phyloP scores from a whole-genome alignment of 768 basidiomycete genomes.

The Naganishia randhawae region DNA sequence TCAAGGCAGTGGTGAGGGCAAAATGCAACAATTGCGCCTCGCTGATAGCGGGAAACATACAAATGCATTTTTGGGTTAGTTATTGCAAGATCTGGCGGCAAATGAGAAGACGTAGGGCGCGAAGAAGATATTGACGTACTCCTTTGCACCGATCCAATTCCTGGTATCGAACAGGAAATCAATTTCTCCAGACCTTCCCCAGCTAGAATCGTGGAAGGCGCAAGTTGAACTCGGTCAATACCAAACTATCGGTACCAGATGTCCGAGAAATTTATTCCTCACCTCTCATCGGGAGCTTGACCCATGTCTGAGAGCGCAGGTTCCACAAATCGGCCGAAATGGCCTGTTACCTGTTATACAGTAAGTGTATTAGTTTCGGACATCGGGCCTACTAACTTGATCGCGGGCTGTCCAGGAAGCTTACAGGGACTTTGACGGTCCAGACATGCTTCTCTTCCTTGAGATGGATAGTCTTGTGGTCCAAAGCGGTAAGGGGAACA shows the following conservation, averaged over 20 bases:
- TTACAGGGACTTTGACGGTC: constrained; percentile 16
- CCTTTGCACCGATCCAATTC: constrained; percentile 49
- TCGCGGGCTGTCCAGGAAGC: not conserved
- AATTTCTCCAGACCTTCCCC: constrained; percentile 38
- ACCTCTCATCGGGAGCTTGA: constrained; percentile 9
- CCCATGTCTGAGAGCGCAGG: constrained; percentile 11
- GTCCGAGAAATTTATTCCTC: not conserved
- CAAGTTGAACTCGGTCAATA: not conserved
- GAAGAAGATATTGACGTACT: constrained; percentile 31
- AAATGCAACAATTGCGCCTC: constrained; percentile 44
- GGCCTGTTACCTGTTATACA: constrained; percentile 1
- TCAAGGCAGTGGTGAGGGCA: constrained; percentile 37
- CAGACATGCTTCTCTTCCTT: constrained; percentile 15
- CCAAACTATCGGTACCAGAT: not conserved
- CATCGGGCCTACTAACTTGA: not conserved
- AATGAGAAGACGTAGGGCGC: not conserved
- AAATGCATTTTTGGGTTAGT: not conserved
- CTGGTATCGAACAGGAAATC: constrained; percentile 46
- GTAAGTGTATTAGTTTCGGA: not conserved
- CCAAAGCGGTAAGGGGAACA: constrained; percentile 44
- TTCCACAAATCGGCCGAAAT: constrained; percentile 18
- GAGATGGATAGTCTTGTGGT: constrained; percentile 31
- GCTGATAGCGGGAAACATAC: constrained; percentile 24
- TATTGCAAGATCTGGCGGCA: not conserved
- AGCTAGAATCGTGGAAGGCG: not conserved